A percentile compares a stretch with the other conserved stretches of the same genome.
These are phyloP conservation scores for Sporothrix brasiliensis DNA, from an alignment of 2,329 filamentous ascomycete genomes.

Conservation along the genomic window DNA sequence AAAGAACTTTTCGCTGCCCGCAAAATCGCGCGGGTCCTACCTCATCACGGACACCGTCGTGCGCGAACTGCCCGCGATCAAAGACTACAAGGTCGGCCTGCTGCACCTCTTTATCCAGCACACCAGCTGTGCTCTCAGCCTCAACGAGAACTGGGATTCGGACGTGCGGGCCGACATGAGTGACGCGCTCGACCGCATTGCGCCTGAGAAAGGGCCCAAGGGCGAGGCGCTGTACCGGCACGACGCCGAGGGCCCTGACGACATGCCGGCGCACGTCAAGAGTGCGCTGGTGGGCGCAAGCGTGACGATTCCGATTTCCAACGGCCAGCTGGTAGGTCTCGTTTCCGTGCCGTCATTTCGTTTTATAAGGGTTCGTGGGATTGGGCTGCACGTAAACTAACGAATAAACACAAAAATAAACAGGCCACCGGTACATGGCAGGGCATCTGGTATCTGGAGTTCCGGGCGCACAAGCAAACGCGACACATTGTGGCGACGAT, in stretches of 20 bases:
- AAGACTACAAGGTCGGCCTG: conserved; percentile 79
- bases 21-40: conserved; percentile 80
- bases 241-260: conserved; percentile 80
- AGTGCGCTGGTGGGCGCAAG: conserved; percentile 85
- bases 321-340: conserved; percentile 69
- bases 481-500: conserved; percentile 90
- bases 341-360: background rate
- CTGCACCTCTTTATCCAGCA: conserved; percentile 94
- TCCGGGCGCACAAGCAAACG: conserved; percentile 73
- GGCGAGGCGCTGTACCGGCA: conserved; percentile 80
- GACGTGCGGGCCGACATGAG: conserved; percentile 94
- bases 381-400: background rate
- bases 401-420: background rate
- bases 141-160: conserved; percentile 89
- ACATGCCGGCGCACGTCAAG: conserved; percentile 99
- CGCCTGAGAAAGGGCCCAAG: conserved; percentile 72
- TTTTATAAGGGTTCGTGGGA: too few relatives aligned
- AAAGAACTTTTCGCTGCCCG: conserved; percentile 78
- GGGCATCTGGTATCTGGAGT: conserved; percentile 93
- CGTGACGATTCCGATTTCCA: conserved; percentile 85
- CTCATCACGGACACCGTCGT: conserved; percentile 80
- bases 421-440: conserved; percentile 73
- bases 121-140: conserved; percentile 82
- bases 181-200: conserved; percentile 88
- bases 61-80: conserved; percentile 74